Evolutionary conservation across 495 filamentous ascomycete species (phyloP).

Genomic region (Penicillium flavigenum): DNA sequence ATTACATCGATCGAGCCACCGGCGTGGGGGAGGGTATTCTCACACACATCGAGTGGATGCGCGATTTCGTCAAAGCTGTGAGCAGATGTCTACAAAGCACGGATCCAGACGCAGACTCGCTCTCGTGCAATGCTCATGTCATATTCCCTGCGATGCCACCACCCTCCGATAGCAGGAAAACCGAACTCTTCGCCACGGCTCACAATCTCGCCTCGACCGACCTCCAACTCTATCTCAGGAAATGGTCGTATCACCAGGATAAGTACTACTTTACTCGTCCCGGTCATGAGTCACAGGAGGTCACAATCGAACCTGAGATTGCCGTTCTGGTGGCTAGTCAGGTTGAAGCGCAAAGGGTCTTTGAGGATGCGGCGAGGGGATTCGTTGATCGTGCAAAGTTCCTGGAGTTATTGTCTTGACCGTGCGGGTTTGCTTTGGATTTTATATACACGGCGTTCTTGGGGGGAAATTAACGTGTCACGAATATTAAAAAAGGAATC

Average conservation of each 20-base stretch:
- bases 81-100: conserved; percentile 16
- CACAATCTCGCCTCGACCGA: conserved; percentile 33
- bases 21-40: conserved; percentile 23
- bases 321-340: conserved; percentile 22
- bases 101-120: background rate
- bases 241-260: conserved; percentile 38
- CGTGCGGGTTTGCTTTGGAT: background rate
- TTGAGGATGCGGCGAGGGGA: conserved; percentile 22
- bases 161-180: background rate
- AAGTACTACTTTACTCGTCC: conserved; percentile 47
- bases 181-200: conserved; percentile 13
- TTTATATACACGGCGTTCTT: background rate
- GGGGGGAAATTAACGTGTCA: background rate
- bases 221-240: conserved; percentile 38
- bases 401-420: conserved; percentile 25
- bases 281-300: conserved; percentile 36
- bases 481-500: background rate
- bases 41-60: conserved; percentile 34
- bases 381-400: conserved; percentile 22
- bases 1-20: conserved; percentile 50
- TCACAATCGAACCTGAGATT: conserved; percentile 28
- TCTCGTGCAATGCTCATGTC: background rate
- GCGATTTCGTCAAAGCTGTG: conserved; percentile 31
- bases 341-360: conserved; percentile 14
- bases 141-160: background rate